Evolutionary conservation across 768 basidiomycete species (phyloP).

Genomic region (Sistotremastrum niveocremeum): DNA sequence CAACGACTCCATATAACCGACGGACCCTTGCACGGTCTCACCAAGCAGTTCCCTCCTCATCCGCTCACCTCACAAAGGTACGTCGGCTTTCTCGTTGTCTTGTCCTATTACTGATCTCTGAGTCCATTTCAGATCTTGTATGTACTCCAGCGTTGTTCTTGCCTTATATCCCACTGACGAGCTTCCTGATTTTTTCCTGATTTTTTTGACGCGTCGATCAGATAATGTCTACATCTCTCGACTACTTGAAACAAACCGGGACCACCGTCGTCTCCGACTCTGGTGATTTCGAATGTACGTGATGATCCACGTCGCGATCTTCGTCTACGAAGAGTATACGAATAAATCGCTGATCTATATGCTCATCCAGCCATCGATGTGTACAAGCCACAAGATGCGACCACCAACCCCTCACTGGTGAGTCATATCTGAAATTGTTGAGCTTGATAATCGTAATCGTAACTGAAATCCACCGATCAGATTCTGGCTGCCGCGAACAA

Average conservation of each 20-base stretch:
- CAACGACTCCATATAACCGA: too few species aligned
- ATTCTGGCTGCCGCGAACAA: constrained; percentile 91
- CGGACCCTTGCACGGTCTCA: too few species aligned
- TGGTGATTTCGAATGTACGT: constrained; percentile 79
- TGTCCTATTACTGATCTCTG: too few species aligned
- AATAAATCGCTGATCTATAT: constrained; percentile 9
- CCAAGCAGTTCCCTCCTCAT: too few species aligned
- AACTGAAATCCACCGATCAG: constrained; percentile 6
- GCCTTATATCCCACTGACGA: too few species aligned
- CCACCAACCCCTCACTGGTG: constrained; percentile 85
- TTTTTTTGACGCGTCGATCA: too few species aligned
- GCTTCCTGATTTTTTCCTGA: too few species aligned
- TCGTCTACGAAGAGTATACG: constrained; percentile 84
- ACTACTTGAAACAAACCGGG: constrained; percentile 78
- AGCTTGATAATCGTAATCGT: not conserved
- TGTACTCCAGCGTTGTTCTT: too few species aligned
- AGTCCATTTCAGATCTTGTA: too few species aligned
- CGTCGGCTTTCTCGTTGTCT: too few species aligned
- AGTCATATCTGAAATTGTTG: constrained; percentile 5
- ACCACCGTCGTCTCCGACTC: constrained; percentile 97
- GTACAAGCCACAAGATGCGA: constrained; percentile 98
- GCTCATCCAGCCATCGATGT: constrained; percentile 65
- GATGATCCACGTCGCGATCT: constrained; percentile 60
- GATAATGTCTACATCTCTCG: constrained; percentile 64
- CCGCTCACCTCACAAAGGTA: too few species aligned